Evolutionary conservation across 805 yeast species (phyloP), one percentile per base, ranked within the genome.

Genomic region (Pichia cephalocereana): DNA sequence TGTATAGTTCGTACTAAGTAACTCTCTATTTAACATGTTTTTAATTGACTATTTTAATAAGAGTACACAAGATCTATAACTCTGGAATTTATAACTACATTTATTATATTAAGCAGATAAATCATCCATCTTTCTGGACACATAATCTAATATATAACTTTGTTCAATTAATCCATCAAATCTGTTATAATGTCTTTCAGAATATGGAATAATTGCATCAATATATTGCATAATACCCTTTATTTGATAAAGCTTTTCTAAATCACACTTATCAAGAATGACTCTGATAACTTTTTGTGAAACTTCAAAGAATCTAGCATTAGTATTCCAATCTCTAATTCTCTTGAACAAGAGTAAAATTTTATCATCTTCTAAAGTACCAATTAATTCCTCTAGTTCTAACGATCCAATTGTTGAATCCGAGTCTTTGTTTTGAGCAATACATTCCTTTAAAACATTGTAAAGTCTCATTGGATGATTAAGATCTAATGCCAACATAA

Each of bases 281-380:
- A 86, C 82, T 54, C 77, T 73, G 46, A 91, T 72, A 40, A 89
- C 67, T 49, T 79, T 80, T 66, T 91, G 99, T 12, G 96, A 86
- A 48, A 87, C 76, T 45, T 76, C 79, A 59, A 86, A 86, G 37
- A 87, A 81, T 59, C 80, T 79, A 46, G 86, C 84, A 64, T 88
- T 91, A 41, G 95, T 83, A 63, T 93, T 93, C 99, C 99, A 93
- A 61, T 88, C 96, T 57, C 97, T 78, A 19, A 90, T 72, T 58
- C 95, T 81, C 59, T 78, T 77, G 63, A 93, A 75, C 26, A 93
- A 64, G 12, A 70, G 61, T 40, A 74, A 56, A 26, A 90, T 65
- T 58, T 84, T 86, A 2, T 79, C 83, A 34, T 76, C 69, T 27
- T 70, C 75, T 47, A 93, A 71, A 12, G 65, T 63, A 6, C 74